These are phyloP conservation scores for Pseudogymnoascus sp. DNA, from an alignment of 2,329 filamentous ascomycete genomes.

Conservation along the genomic window DNA sequence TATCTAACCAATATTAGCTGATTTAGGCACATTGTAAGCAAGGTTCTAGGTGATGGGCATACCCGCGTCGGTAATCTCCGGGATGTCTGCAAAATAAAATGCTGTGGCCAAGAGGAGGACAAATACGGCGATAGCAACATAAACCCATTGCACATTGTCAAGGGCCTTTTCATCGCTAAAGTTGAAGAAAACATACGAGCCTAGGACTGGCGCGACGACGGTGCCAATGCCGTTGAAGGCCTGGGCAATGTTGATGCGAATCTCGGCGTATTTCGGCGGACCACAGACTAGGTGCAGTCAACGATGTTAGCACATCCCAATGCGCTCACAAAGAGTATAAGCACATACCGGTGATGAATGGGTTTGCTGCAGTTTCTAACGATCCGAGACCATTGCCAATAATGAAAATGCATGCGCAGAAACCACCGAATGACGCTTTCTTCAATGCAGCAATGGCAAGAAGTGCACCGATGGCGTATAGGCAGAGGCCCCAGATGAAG, in stretches of 20 bases:
- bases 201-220: slow-evolving; percentile 65
- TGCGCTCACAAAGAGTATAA: too few species aligned
- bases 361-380: slow-evolving; percentile 70
- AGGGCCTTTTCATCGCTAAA: slow-evolving; percentile 45
- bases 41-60: slow-evolving; percentile 43
- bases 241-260: slow-evolving; percentile 71
- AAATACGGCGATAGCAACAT: slow-evolving; percentile 55
- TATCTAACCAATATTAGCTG: not conserved
- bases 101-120: slow-evolving; percentile 49
- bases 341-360: slow-evolving; percentile 34
- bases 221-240: slow-evolving; percentile 71
- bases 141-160: slow-evolving; percentile 57
- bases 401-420: slow-evolving; percentile 44
- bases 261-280: slow-evolving; percentile 63
- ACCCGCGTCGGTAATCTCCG: slow-evolving; percentile 53
- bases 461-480: slow-evolving; percentile 55
- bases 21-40: slow-evolving; percentile 10
- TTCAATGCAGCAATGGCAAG: slow-evolving; percentile 50
- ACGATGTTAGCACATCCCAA: not conserved
- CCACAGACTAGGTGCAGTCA: not conserved
- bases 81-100: slow-evolving; percentile 48
- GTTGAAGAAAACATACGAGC: slow-evolving; percentile 67
- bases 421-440: slow-evolving; percentile 39
- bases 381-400: slow-evolving; percentile 66
- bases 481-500: slow-evolving; percentile 57